Base-by-base conservation (phyloP, 306 rosid genomes). In the Glycyrrhiza uralensis region DNA sequence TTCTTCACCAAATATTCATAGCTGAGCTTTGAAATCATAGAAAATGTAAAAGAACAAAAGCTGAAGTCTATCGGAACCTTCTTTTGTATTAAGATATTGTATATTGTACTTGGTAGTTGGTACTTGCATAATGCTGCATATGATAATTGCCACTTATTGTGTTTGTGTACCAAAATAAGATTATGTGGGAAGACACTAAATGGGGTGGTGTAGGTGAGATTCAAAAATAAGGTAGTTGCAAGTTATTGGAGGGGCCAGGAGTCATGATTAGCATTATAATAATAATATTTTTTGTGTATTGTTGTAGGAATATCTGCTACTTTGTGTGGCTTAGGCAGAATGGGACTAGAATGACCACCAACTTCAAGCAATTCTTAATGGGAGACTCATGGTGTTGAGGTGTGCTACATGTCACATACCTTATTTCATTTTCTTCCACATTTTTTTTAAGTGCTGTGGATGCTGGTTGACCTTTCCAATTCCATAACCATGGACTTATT, bases 251-350 rank as follows among this genome's bases (percentile, higher is more conserved):
- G 69, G 69, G 74, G 6, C 57, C 50, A 62, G 0, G 63, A 35
- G 8, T 80, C 74, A 75, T 68, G 66, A 68, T 68, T 61, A 75
- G 13, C 55, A 75, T 23, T 24, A 26, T 54, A 41, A 7, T 59
- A n/a, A n/a, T n/a, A n/a, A 20, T 38, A 2, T 12, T 13, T 64
- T 30, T 11, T 62, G 23, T 18, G 39, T 45, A 13, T 38, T 20
- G 45, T 51, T 28, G 30, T 39, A 14, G 24, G 32, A 72, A 65
- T 12, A 72, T 24, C 55, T n/a, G 2, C 63, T 32, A 49, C 76
- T 44, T 41, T 41, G n/a, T 64, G 74, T 64, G 76, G 76, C 74
- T 80, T 80, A 59, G 80, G 76, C 35, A 75, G 20, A 42, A 62
- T 65, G 66, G 61, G 42, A 24, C 56, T 42, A 42, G n/a, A 80